Conservation (phyloP, 306 rosid genomes). For the Cucumis sativus region Cucumber_9930_V3 NC_026657.2:31663001-31663500, state of each 20-base stretch:
- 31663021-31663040: slow-evolving; percentile 83
- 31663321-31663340: too few species aligned
- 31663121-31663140: slow-evolving; percentile 30
- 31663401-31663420: too few species aligned
- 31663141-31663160: slow-evolving; percentile 94
- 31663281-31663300: too few species aligned
- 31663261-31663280: not conserved
- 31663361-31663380: not conserved
- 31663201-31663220: slow-evolving; percentile 42
- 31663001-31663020: slow-evolving; percentile 67
- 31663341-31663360: not conserved
- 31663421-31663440: not conserved
- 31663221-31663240: not conserved
- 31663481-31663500: not conserved
- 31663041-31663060: slow-evolving; percentile 97
- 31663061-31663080: slow-evolving; percentile 33
- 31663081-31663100: slow-evolving; percentile 1
- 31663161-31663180: slow-evolving; percentile 74
- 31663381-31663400: not conserved
- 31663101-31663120: not conserved
- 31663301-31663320: too few species aligned
- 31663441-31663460: not conserved
- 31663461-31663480: too few species aligned
- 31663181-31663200: slow-evolving; percentile 74
- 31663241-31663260: not conserved